Evolutionary conservation across 2,329 filamentous ascomycete genomes (phyloP), one percentile per base, ranked within the genome.

Genomic region (Aspergillus japonicus): DNA sequence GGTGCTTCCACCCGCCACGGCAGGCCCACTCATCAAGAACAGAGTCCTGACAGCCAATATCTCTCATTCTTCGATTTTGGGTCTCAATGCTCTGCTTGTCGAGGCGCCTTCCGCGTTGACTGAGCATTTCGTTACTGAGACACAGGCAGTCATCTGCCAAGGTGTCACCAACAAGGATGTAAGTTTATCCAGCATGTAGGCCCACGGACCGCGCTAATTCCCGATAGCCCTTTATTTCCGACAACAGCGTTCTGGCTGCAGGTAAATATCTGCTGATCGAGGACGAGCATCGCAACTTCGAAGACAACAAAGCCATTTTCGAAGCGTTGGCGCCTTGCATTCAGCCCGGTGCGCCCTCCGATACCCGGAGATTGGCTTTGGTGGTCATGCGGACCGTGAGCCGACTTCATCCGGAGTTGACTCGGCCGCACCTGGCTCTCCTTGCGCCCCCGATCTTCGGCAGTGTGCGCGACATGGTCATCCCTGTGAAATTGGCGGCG

Each of bases 401-500:
- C 62, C 88, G 95, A 58, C 83, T 88, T 49, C 87, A 95, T 72
- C 88, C 89, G 71, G 91, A 95, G 54, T 80, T 95, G 69, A 85
- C 94, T 42, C 87, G 91, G 29, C 91, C 93, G 14, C 92, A 97
- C 73, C 82, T 98, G 51, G 79, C 87, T 10, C 78, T 92, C 2
- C 84, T 99, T n/a, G 89, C 91, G 1, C 88, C 89, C 1, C 87
- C 92, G 1, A 85, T 98, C 49, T 99, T 99, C 75, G 87, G 90
- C 47, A 90, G 90, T 56, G 95, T 99, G 29, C 87, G 96, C 60
- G 95, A 99, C 74, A 83, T 87, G 10, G 88, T 98, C 5, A 98
- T 99, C 63, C 96, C 96, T 0, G 89, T 99, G 72, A 99, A 99
- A 78, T 83, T 99, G 29, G 89, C 94, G 0, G 94, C 95, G 1